Evolutionary conservation across 108 stramenopile genomes (phyloP).

Genomic region (Bacterosira constricta): DNA sequence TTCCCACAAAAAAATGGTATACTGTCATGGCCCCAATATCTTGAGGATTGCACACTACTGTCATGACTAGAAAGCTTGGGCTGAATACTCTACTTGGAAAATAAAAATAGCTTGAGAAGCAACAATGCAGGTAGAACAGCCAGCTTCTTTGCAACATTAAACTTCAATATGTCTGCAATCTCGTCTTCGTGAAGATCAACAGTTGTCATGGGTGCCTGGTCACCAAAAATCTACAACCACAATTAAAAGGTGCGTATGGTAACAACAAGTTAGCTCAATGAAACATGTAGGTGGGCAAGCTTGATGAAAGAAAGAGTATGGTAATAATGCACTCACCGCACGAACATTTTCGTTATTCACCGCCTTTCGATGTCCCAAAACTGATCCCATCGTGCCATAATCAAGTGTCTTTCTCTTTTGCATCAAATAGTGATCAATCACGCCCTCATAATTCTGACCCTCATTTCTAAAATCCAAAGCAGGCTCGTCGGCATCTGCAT

Average conservation of each 20-base stretch:
- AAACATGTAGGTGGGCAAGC: too few species aligned
- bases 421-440: constrained; percentile 61
- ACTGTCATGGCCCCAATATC: neutral
- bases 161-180: constrained; percentile 42
- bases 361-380: constrained; percentile 54
- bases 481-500: constrained; percentile 12
- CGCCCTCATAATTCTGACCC: constrained; percentile 40
- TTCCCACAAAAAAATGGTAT: neutral
- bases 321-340: constrained; percentile 52
- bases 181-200: constrained; percentile 49
- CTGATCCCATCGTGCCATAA: constrained; percentile 38
- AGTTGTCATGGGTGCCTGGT: constrained; percentile 34
- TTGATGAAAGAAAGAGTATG: too few species aligned
- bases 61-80: too few species aligned
- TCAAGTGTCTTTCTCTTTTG: constrained; percentile 34
- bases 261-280: too few species aligned
- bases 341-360: constrained; percentile 78
- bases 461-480: constrained; percentile 27
- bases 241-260: too few species aligned
- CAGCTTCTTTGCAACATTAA: constrained; percentile 38
- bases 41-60: too few species aligned
- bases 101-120: constrained; percentile 50
- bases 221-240: constrained; percentile 39
- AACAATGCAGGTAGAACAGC: constrained; percentile 44
- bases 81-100: constrained; percentile 38